Evolutionary conservation across 352 stramenopile genomes (phyloP).

Genomic region (Phytophthora boehmeriae): DNA sequence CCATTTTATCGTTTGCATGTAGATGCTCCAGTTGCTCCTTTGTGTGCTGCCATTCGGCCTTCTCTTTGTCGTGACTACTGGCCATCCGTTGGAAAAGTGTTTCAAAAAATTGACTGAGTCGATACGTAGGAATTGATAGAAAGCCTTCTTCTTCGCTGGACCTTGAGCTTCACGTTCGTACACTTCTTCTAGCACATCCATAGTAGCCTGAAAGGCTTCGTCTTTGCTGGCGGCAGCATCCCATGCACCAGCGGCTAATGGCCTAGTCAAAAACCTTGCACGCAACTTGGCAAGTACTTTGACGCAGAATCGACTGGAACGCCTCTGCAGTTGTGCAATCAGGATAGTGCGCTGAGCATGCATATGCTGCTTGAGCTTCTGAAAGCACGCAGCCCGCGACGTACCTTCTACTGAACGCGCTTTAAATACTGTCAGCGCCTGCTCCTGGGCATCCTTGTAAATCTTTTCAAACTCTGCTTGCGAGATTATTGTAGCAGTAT

Average conservation of each 20-base stretch:
- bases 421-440: conserved; percentile 72
- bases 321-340: conserved; percentile 63
- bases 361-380: conserved; percentile 79
- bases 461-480: conserved; percentile 77
- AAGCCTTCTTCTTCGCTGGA: conserved; percentile 68
- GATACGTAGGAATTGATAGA: conserved; percentile 70
- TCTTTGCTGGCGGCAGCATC: conserved; percentile 30
- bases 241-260: conserved; percentile 50
- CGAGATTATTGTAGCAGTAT: conserved; percentile 42
- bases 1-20: conserved; percentile 40
- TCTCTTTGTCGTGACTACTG: conserved; percentile 25
- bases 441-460: conserved; percentile 78
- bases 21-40: conserved; percentile 42
- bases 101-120: conserved; percentile 64
- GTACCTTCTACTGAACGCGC: conserved; percentile 69
- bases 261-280: conserved; percentile 42
- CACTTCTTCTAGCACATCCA: conserved; percentile 52
- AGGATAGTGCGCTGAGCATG: conserved; percentile 56
- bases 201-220: conserved; percentile 37
- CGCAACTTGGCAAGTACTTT: conserved; percentile 47
- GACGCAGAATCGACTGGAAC: conserved; percentile 61
- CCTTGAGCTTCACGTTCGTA: conserved; percentile 70
- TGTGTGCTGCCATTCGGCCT: conserved; percentile 33
- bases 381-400: conserved; percentile 64
- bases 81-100: conserved; percentile 48